A percentile compares a stretch with the other conserved stretches of the same genome.
These are phyloP conservation scores for Talaromyces amestolkiae DNA, from an alignment of 2,329 filamentous ascomycete genomes.

Conservation along the genomic window DNA sequence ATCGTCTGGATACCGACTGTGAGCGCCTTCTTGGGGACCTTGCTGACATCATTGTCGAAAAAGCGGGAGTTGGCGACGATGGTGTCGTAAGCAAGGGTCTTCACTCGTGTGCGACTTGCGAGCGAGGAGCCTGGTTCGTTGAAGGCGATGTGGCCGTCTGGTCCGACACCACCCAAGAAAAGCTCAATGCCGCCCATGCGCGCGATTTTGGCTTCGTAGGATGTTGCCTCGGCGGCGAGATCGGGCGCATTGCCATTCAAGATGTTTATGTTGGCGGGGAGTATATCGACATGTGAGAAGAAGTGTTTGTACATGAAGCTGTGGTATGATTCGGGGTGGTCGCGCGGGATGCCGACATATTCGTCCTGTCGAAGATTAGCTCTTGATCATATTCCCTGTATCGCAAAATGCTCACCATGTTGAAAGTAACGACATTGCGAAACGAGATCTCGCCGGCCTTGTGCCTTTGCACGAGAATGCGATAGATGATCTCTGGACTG, in stretches of 20 bases:
- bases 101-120: constrained; percentile 74
- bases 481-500: constrained; percentile 75
- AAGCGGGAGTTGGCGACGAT: constrained; percentile 82
- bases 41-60: constrained; percentile 70
- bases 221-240: constrained; percentile 71
- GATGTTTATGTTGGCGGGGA: constrained; percentile 79
- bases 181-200: constrained; percentile 75
- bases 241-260: constrained; percentile 76
- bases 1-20: constrained; percentile 84
- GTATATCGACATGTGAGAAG: constrained; percentile 80
- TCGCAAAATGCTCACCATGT: constrained; percentile 62
- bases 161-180: constrained; percentile 80
- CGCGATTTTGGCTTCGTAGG: constrained; percentile 76
- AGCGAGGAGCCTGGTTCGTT: constrained; percentile 83
- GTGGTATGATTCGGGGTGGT: constrained; percentile 83
- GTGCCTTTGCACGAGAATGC: constrained; percentile 61
- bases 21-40: constrained; percentile 77
- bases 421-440: constrained; percentile 85
- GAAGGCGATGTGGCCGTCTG: constrained; percentile 86
- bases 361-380: constrained; percentile 61
- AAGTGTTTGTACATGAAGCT: constrained; percentile 93
- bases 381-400: not conserved
- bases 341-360: constrained; percentile 78
- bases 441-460: constrained; percentile 66
- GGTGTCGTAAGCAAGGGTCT: constrained; percentile 83